A percentile compares a stretch with the other conserved stretches of the same genome.
These are phyloP conservation scores for Pythium volutum DNA, from an alignment of 352 stramenopile genomes.

Conservation along the genomic window DNA sequence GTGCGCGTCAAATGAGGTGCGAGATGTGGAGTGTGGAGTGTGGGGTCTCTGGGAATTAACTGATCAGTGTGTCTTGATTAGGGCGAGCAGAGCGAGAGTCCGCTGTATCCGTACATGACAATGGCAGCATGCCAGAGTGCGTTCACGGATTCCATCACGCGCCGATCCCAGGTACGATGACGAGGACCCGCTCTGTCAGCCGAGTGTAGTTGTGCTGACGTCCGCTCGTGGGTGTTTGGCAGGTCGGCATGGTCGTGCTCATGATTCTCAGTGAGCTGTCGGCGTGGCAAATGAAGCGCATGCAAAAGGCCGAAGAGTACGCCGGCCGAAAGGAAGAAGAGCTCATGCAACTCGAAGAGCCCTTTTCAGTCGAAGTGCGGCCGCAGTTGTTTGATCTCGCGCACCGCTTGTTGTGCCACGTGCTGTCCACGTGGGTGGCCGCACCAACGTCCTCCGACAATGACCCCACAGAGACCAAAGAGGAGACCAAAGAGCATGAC, in stretches of 20 bases:
- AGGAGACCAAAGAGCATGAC: slow-evolving; percentile 12
- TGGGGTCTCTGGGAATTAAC: no score
- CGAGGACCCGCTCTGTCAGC: background rate
- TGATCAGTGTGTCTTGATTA: background rate
- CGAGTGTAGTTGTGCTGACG: slow-evolving; percentile 9
- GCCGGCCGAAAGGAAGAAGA: slow-evolving; percentile 65
- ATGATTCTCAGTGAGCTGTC: slow-evolving; percentile 75
- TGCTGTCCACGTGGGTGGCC: slow-evolving; percentile 62
- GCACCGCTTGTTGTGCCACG: slow-evolving; percentile 52
- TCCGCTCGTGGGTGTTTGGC: background rate
- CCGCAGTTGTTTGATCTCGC: slow-evolving; percentile 70
- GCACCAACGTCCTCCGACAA: background rate
- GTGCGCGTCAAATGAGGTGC: slow-evolving; percentile 19
- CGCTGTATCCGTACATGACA: slow-evolving; percentile 26
- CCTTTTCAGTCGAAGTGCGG: slow-evolving; percentile 80
- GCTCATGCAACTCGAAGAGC: slow-evolving; percentile 73
- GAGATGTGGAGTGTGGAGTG: no score
- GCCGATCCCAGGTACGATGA: slow-evolving; percentile 60
- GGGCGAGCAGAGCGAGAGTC: slow-evolving; percentile 25
- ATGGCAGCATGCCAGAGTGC: slow-evolving; percentile 24
- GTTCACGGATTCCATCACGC: slow-evolving; percentile 48
- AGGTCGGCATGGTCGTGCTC: slow-evolving; percentile 75
- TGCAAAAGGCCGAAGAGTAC: slow-evolving; percentile 80
- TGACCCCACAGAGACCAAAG: background rate
- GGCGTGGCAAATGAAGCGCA: slow-evolving; percentile 88